Evolutionary conservation across 805 yeast species (phyloP), one percentile per base, ranked within the genome.

Genomic region (Soucietia sequanensis): DNA sequence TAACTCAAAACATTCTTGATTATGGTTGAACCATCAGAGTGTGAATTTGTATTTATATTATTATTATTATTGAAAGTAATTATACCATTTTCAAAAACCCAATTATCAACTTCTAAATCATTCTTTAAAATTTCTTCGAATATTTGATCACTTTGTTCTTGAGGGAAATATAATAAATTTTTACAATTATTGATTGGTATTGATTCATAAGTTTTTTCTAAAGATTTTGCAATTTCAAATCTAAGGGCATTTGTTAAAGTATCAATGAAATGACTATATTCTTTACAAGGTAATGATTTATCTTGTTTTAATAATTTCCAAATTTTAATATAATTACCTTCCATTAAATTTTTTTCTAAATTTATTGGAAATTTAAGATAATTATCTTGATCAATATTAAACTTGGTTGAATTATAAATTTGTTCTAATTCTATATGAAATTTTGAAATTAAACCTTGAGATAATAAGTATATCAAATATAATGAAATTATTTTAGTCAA

Each of bases 321-420:
- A 30, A 90, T 91, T 60, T 86, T 86, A 60, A 88, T 93, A 62
- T 90, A 93, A 45, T 91, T 84, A 27, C 99, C 99, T 64, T 93
- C 98, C 83, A 91, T 88, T 46, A 93, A 76, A 84, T 95, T 87
- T 46, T 86, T 81, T 59, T 93, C 98, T 49, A 93, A 79, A 47
- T 81, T 80, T 35, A 91, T 81, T 16, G 98, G 98, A 57, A 89
- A 89, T 31, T 78, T 75, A 47, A 91, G 68, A 56, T 73, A 86
- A 46, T 73, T 68, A 56, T 68, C 74, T 23, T 52, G 34, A n/a
- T 86, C 95, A 23, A 72, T 68, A 47, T 87, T 91, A 42, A 78
- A 67, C 34, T 72, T 71, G 14, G 56, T 54, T 33, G 65, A 61
- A 47, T 75, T 76, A 47, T 73, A 76, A 46, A 89, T 72, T 39